Evolutionary conservation across 768 basidiomycete species (phyloP), one percentile per base, ranked within the genome.

Genomic region (Lactarius indigo): DNA sequence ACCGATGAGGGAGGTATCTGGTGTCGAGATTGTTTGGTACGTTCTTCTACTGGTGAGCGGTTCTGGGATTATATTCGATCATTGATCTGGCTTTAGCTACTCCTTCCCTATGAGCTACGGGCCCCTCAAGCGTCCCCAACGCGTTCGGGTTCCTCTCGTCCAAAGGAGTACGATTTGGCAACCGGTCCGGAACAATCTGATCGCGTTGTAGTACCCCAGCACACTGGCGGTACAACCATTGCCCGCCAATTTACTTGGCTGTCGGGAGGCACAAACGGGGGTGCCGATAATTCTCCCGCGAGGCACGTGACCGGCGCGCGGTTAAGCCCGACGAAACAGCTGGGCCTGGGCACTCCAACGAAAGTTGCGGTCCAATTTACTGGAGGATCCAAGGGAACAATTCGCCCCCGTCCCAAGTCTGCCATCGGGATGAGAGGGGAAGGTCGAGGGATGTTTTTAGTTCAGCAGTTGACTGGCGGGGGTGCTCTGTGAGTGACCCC

Each of bases 1-100:
- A 78, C 76, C 12, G 84, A 87, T 42, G 88, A 88, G 0, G 83
- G 64, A 12, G 64, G 84, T 15, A 84, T 92, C 33, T 94, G 91
- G 89, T 94, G 92, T 76, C 82, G 91, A 71, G 91, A 92, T 76
- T 94, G 92, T 75, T 78, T 87, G 73, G 92, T 93, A 78, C 39
- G 63, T 62, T 47, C 1, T 52, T 30, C 59, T 35, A 55, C 54
- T 37, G 20, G 13, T 30, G 39, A 12, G 44, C 7, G 8, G 31
- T 65, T 63, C 30, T 13, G 26, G 26, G 23, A 12, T 39, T 26
- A 6, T 56, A 41, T 31, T 41, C 42, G 52, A 61, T 52, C 63
- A 57, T 39, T 59, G 60, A 68, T 56, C 31, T 65, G 56, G 20
- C 71, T 61, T 7, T 61, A 91, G 89, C 78, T 89, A 31, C 76